These are phyloP conservation scores for Schwanniomyces yamadae DNA, from an alignment of 805 yeast species.

Conservation along the genomic window DNA sequence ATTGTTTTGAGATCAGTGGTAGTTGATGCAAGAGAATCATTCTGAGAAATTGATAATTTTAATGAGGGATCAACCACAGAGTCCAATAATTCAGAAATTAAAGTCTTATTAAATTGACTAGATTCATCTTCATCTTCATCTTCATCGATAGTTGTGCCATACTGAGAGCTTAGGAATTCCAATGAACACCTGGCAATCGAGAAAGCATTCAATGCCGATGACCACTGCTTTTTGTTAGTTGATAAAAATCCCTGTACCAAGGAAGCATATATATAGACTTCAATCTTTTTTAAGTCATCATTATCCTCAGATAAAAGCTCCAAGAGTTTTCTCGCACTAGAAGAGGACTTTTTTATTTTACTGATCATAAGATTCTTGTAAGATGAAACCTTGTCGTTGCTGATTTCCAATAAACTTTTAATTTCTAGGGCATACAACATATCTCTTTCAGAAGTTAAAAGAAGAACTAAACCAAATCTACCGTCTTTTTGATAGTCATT, in stretches of 20 bases:
- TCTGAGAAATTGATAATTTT: conserved; percentile 50
- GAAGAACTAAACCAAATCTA: conserved; percentile 55
- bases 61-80: conserved; percentile 66
- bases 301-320: conserved; percentile 39
- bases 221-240: conserved; percentile 57
- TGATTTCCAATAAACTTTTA: conserved; percentile 52
- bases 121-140: conserved; percentile 17
- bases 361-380: conserved; percentile 50
- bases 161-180: conserved; percentile 41
- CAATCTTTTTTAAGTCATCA: conserved; percentile 26
- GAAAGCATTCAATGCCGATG: conserved; percentile 47
- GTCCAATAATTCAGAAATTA: conserved; percentile 57
- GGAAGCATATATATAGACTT: conserved; percentile 40
- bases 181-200: conserved; percentile 63
- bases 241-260: conserved; percentile 53
- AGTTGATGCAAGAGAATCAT: conserved; percentile 19
- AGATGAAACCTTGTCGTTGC: conserved; percentile 45
- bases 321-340: conserved; percentile 43
- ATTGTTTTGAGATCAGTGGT: conserved; percentile 50
- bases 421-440: conserved; percentile 66
- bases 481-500: conserved; percentile 52
- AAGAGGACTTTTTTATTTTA: conserved; percentile 64
- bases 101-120: conserved; percentile 26
- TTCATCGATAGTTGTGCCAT: conserved; percentile 2
- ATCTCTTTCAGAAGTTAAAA: conserved; percentile 77